phyloP scores from a whole-genome alignment of 169 alveolate genomes.

The Plasmodium coatneyi region DNA sequence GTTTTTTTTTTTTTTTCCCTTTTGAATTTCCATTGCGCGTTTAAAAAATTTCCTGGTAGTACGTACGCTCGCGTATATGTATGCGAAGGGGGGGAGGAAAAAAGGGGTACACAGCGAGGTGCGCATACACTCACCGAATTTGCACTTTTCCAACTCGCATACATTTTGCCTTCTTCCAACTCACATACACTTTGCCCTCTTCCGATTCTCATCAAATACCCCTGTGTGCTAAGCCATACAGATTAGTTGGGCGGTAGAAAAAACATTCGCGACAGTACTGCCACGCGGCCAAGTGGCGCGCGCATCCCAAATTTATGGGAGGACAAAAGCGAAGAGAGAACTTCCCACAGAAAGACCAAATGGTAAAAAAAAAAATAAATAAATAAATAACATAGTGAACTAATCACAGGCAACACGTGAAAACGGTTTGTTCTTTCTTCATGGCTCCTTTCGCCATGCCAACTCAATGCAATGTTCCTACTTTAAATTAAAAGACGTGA shows the following conservation, averaged over 20 bases:
- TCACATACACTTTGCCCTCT: background rate
- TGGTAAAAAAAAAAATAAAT: background rate
- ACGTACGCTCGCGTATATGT: background rate
- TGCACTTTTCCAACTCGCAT: background rate
- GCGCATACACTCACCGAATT: background rate
- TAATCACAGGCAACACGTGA: background rate
- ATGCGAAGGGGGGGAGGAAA: background rate
- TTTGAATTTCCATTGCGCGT: background rate
- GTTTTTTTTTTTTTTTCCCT: background rate
- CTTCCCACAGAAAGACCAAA: background rate
- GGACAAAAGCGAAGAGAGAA: background rate
- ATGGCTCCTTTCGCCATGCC: background rate
- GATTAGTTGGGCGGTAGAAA: background rate
- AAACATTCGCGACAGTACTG: background rate
- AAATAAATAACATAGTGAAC: background rate
- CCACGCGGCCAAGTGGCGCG: background rate
- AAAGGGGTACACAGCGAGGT: background rate
- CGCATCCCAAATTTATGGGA: background rate
- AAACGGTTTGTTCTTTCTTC: background rate
- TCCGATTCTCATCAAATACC: background rate
- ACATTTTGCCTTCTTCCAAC: background rate
- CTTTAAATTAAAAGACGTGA: background rate
- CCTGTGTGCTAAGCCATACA: background rate
- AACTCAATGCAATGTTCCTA: background rate
- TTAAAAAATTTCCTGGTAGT: background rate